phyloP scores from a whole-genome alignment of 345 rosid species.

The Draba incana region DNA sequence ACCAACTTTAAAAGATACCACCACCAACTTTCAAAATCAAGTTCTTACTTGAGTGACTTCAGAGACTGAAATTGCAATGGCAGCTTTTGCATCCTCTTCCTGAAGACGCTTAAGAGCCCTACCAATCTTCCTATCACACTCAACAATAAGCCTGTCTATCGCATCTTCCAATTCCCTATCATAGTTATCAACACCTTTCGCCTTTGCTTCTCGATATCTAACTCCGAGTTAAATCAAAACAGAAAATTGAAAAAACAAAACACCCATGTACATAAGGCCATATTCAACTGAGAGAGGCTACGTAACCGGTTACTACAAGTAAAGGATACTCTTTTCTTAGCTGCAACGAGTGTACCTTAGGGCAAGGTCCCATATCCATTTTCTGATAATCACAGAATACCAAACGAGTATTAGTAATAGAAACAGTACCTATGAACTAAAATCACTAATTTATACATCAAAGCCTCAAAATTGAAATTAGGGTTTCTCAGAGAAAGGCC shows the following conservation, averaged over 20 bases:
- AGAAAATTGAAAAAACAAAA: background rate
- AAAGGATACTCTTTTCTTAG: constrained; percentile 88
- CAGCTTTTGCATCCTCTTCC: constrained; percentile 98
- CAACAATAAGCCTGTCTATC: constrained; percentile 87
- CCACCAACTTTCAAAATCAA: background rate
- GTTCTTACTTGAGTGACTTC: constrained; percentile 82
- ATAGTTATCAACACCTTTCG: constrained; percentile 73
- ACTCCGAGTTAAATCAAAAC: constrained; percentile 39
- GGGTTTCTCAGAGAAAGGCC: background rate
- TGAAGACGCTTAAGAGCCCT: constrained; percentile 95
- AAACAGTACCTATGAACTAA: background rate
- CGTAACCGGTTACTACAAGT: too few species aligned
- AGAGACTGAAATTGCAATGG: constrained; percentile 90
- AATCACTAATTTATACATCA: background rate
- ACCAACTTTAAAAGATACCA: background rate
- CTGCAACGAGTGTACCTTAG: constrained; percentile 90
- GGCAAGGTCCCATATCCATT: constrained; percentile 99
- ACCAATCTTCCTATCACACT: constrained; percentile 90
- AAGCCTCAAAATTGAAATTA: constrained; percentile 14
- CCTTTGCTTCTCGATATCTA: constrained; percentile 85
- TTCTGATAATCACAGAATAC: constrained; percentile 54
- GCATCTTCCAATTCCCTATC: constrained; percentile 93
- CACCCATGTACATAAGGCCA: background rate
- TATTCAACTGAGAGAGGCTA: too few species aligned
- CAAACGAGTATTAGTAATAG: constrained; percentile 7